phyloP scores from a whole-genome alignment of 192 early-diverging fungal species.

The Dissophora ornata region DNA sequence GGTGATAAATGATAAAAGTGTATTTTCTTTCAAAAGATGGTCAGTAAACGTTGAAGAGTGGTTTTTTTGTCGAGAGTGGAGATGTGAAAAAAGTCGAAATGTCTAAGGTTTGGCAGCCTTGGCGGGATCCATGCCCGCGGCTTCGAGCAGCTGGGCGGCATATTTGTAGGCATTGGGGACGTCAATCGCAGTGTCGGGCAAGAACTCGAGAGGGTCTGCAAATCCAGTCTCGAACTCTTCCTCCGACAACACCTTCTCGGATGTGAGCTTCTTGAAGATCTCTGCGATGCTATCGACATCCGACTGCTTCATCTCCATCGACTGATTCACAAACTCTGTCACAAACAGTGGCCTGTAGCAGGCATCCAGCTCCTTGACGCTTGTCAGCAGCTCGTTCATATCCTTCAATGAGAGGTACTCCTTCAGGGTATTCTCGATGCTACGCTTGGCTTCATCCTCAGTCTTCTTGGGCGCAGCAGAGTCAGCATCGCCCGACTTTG shows the following conservation, averaged over 20 bases:
- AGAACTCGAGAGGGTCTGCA: constrained; percentile 63
- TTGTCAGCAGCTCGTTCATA: constrained; percentile 70
- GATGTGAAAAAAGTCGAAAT: not conserved
- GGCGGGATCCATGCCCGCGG: constrained; percentile 59
- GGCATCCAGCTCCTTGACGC: constrained; percentile 70
- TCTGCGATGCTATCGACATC: constrained; percentile 64
- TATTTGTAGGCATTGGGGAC: constrained; percentile 74
- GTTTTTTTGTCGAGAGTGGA: not conserved
- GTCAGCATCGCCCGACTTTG: constrained; percentile 20
- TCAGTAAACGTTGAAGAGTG: too few species aligned
- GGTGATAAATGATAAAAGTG: too few species aligned
- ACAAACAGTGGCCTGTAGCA: constrained; percentile 40
- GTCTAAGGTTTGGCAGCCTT: constrained; percentile 37
- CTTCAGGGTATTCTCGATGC: constrained; percentile 62
- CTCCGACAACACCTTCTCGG: constrained; percentile 56
- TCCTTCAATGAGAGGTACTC: constrained; percentile 71
- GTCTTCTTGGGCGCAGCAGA: constrained; percentile 56
- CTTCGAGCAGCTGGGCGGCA: constrained; percentile 70
- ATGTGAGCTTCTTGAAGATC: constrained; percentile 65
- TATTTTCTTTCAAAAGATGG: not conserved
- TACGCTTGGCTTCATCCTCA: constrained; percentile 52
- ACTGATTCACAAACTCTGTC: constrained; percentile 37
- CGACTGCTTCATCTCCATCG: constrained; percentile 66
- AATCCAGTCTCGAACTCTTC: constrained; percentile 65
- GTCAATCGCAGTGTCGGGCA: constrained; percentile 81